A percentile compares a stretch with the other conserved stretches of the same genome.
These are phyloP conservation scores for Prosopis cineraria DNA, from an alignment of 306 rosid genomes.

Conservation along the genomic window DNA sequence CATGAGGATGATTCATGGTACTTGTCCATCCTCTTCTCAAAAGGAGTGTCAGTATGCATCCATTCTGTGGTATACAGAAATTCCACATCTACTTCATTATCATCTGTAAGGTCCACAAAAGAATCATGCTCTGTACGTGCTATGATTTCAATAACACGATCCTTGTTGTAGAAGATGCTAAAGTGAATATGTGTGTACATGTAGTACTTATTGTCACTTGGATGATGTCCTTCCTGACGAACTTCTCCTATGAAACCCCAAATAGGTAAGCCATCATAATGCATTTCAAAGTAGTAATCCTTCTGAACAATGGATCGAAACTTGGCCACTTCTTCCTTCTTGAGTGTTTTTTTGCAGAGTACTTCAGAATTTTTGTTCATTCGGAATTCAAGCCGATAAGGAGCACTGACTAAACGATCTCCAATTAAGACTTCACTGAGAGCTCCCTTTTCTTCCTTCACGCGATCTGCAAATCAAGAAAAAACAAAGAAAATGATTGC, in stretches of 20 bases:
- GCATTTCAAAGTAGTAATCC: slow-evolving; percentile 91
- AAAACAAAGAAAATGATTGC: not conserved
- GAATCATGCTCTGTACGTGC: slow-evolving; percentile 62
- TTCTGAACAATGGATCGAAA: slow-evolving; percentile 73
- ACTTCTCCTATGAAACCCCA: slow-evolving; percentile 96
- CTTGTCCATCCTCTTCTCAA: slow-evolving; percentile 89
- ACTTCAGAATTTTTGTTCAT: slow-evolving; percentile 53
- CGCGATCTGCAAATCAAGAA: slow-evolving; percentile 45
- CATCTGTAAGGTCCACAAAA: slow-evolving; percentile 73
- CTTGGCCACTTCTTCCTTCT: slow-evolving; percentile 58
- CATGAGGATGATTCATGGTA: slow-evolving; percentile 72
- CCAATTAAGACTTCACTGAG: slow-evolving; percentile 92
- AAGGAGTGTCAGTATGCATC: slow-evolving; percentile 75
- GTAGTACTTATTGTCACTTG: slow-evolving; percentile 71
- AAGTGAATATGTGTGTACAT: slow-evolving; percentile 86
- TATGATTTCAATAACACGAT: slow-evolving; percentile 75
- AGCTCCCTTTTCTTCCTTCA: slow-evolving; percentile 84
- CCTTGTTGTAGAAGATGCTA: slow-evolving; percentile 66
- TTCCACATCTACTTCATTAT: slow-evolving; percentile 62
- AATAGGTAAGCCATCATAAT: slow-evolving; percentile 84
- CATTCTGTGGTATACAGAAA: slow-evolving; percentile 74
- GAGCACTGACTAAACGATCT: slow-evolving; percentile 83
- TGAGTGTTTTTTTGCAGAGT: slow-evolving; percentile 56
- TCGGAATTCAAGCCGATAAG: slow-evolving; percentile 72
- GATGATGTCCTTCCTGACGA: slow-evolving; percentile 73